Evolutionary conservation across 371 early-diverging fungal genomes (phyloP).

Genomic region (Mortierella sp.): DNA sequence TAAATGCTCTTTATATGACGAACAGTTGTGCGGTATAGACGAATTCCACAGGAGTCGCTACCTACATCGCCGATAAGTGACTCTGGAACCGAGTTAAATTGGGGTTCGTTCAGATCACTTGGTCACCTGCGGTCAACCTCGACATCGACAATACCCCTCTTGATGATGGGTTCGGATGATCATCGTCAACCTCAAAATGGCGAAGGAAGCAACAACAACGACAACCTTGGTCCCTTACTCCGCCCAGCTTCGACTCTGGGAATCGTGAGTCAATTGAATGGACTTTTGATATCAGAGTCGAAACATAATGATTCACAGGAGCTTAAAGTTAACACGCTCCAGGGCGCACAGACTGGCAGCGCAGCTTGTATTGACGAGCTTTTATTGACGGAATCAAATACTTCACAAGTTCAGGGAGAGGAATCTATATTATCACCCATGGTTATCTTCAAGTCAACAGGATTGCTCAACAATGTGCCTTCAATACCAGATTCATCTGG

Average conservation of each 20-base stretch:
- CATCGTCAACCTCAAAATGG: background rate
- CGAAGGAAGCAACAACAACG: slow-evolving; percentile 13
- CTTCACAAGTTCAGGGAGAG: slow-evolving; percentile 10
- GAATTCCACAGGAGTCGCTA: slow-evolving; percentile 35
- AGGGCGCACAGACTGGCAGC: background rate
- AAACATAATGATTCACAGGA: background rate
- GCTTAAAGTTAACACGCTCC: background rate
- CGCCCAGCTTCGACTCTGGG: slow-evolving; percentile 29
- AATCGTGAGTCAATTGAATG: slow-evolving; percentile 15
- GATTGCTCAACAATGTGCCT: background rate
- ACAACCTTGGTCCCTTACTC: background rate
- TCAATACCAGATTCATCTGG: slow-evolving; percentile 4
- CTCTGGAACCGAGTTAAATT: slow-evolving; percentile 21
- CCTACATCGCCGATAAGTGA: slow-evolving; percentile 48
- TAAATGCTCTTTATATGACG: background rate
- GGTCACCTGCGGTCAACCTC: slow-evolving; percentile 53
- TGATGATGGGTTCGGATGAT: slow-evolving; percentile 14
- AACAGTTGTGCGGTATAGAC: slow-evolving; percentile 47
- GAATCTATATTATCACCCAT: slow-evolving; percentile 37
- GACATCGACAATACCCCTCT: slow-evolving; percentile 43
- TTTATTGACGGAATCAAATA: slow-evolving; percentile 17
- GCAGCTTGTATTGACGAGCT: slow-evolving; percentile 20
- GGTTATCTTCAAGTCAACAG: slow-evolving; percentile 16
- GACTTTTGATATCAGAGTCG: slow-evolving; percentile 20
- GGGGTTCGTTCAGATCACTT: slow-evolving; percentile 43